Conservation (phyloP, 768 basidiomycete species). For the Boletus vinaceobasis region DNA sequence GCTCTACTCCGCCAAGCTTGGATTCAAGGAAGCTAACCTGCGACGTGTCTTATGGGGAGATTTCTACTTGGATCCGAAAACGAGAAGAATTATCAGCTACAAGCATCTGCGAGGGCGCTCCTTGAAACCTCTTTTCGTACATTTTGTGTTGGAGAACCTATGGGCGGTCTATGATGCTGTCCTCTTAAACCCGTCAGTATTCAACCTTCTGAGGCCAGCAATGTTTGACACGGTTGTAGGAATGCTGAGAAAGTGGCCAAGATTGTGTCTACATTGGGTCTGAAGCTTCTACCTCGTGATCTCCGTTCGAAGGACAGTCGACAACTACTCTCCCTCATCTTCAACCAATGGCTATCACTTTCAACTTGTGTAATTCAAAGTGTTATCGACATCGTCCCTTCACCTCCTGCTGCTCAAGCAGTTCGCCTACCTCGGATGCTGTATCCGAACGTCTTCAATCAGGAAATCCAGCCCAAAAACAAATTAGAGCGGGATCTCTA, state of each 20-base stretch:
- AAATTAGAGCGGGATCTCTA: constrained; percentile 85
- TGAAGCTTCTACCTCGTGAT: constrained; percentile 86
- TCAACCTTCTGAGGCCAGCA: neutral
- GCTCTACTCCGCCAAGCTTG: constrained; percentile 85
- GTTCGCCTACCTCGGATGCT: constrained; percentile 89
- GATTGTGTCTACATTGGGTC: constrained; percentile 76
- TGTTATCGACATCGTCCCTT: constrained; percentile 89
- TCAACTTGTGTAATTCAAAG: constrained; percentile 91
- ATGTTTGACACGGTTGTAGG: constrained; percentile 41
- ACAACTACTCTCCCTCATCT: constrained; percentile 78
- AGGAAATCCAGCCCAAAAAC: constrained; percentile 60
- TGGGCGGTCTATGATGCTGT: constrained; percentile 97
- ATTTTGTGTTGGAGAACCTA: constrained; percentile 94
- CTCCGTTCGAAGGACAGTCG: constrained; percentile 88
- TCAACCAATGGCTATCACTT: constrained; percentile 94
- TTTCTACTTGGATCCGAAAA: constrained; percentile 94
- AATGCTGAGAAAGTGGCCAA: constrained; percentile 87
- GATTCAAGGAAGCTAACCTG: constrained; percentile 84
- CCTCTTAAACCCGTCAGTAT: constrained; percentile 79
- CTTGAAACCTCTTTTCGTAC: constrained; percentile 94
- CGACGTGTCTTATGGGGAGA: constrained; percentile 94
- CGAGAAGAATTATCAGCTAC: constrained; percentile 86
- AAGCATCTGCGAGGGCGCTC: constrained; percentile 85
- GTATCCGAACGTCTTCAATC: constrained; percentile 70
- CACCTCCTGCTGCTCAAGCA: constrained; percentile 78